Base-by-base conservation (phyloP, 192 early-diverging fungal species). In the Powellomyces hirtus region DNA sequence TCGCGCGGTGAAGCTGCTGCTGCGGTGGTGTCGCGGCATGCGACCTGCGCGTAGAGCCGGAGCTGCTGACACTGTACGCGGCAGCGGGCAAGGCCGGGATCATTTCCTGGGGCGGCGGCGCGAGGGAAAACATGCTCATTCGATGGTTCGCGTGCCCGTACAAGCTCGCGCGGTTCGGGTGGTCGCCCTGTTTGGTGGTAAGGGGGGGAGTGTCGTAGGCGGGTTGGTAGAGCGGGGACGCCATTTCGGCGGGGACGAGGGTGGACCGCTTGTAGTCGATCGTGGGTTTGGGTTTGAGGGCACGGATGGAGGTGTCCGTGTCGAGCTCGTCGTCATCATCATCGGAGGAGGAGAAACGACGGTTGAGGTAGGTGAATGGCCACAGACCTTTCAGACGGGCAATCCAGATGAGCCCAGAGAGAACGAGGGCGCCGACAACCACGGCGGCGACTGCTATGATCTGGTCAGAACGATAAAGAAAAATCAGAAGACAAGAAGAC, bases 231-330 rank as follows among this genome's bases (percentile, higher is more conserved):
- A 49, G 16, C 46, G 46, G 46, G n/a, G 46, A 49, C 4, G 46
- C 46, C 46, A 49, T 49, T 49, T 18, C n/a, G n/a, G 46, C 46
- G 46, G 46, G 46, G 5, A 49, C 46, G n/a, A 49, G 46, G n/a
- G 46, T 49, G n/a, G 46, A 49, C 46, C 26, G n/a, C 26, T 24
- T 49, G 16, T 49, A 49, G 46, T 49, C 46, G 14, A 49, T 49
- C 46, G n/a, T 24, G n/a, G 46, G 46, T 24, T 24, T 3, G n/a
- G 46, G 46, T 16, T 49, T 18, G n/a, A 24, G 46, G n/a, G 46
- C 46, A 49, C 26, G 26, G n/a, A 49, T 49, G 18, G 10, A 13
- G 5, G n/a, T 24, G 46, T 49, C 46, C n/a, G n/a, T n/a, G n/a
- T n/a, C n/a, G n/a, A n/a, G n/a, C 26, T 49, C 46, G 26, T 24